Evolutionary conservation across 139 green algal species (phyloP).

Genomic region (Marvania coccoides): DNA sequence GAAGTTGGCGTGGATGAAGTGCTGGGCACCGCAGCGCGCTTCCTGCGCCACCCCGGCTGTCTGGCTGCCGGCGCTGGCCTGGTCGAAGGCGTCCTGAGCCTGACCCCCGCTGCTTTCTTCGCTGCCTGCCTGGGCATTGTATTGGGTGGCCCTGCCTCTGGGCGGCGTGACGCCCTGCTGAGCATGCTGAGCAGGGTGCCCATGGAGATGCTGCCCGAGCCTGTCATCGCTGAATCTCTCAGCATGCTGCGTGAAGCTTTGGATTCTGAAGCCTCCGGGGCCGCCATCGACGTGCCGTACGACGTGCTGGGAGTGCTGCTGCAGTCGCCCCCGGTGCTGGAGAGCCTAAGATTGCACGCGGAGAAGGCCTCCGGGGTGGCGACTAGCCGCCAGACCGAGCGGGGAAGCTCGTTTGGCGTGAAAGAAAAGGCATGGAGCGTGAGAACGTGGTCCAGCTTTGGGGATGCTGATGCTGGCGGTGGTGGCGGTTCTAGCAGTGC

Average conservation of each 20-base stretch:
- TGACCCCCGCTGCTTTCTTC: conserved; percentile 13
- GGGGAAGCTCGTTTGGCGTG: too few species aligned
- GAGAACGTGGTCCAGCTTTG: too few species aligned
- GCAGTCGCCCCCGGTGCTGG: background rate
- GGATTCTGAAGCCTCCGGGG: background rate
- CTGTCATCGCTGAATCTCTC: conserved; percentile 11
- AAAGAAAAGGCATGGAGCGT: too few species aligned
- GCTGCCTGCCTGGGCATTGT: conserved; percentile 23
- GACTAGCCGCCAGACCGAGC: too few species aligned
- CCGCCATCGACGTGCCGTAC: background rate
- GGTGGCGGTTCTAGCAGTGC: too few species aligned
- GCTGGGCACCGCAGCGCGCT: conserved; percentile 1
- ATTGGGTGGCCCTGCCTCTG: background rate
- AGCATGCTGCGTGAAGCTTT: conserved; percentile 4
- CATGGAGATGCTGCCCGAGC: background rate
- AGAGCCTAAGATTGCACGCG: background rate
- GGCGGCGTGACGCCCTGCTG: conserved; percentile 1
- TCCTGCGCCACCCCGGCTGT: conserved; percentile 10
- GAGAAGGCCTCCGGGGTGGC: background rate
- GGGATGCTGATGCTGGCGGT: too few species aligned
- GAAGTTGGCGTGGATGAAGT: conserved; percentile 14
- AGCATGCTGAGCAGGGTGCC: conserved; percentile 21
- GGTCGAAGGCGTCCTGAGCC: conserved; percentile 22
- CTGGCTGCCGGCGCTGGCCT: conserved; percentile 5
- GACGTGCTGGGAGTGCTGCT: conserved; percentile 4